Evolutionary conservation across 2,329 filamentous ascomycete genomes (phyloP), one percentile per base, ranked within the genome.

Genomic region (Neonectria hederae): DNA sequence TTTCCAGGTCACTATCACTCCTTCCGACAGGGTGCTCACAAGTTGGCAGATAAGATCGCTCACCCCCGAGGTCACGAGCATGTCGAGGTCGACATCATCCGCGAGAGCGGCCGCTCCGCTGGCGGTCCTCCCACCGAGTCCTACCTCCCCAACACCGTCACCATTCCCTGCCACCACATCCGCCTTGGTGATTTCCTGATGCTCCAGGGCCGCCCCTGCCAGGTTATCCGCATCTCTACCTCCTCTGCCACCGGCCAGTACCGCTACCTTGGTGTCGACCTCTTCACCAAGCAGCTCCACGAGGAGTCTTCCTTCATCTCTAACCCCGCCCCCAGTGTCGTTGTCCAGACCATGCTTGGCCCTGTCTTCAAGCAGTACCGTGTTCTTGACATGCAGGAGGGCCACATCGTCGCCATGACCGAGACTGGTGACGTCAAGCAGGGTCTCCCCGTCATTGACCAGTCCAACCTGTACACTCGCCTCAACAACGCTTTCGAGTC

Each of bases 351-450:
- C 86, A 98, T 99, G 94, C 92, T 97, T 73, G 96, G 95, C 76
- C 96, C 96, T 70, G 90, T 98, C 86, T 97, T 98, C 93, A 98
- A 98, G 93, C 96, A 98, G 89, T 99, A 99, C 91, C 94, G 96
- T 78, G 95, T 99, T 80, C 91, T 99, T 68, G 96, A 99, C 86
- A 91, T 99, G 74, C 90, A 94, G 82, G 92, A 97, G 72, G 94
- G 88, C 75, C 75, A 90, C 76, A 83, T 99, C 78, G 93, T 97
- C 72, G 94, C 94, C 86, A 98, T 99, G 94, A 99, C 96, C 79
- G 96, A 99, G 91, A 93, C 91, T 71, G 94, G 96, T 76, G 95
- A 99, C 80, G 94, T 99, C 87, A 98, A 98, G 92, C 94, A 97
- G 84, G 89, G 88, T 76, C 87, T 99, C 65, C 89, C 92, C 64